Evolutionary conservation across 768 basidiomycete species (phyloP).

Genomic region (Auriscalpium vulgare): DNA sequence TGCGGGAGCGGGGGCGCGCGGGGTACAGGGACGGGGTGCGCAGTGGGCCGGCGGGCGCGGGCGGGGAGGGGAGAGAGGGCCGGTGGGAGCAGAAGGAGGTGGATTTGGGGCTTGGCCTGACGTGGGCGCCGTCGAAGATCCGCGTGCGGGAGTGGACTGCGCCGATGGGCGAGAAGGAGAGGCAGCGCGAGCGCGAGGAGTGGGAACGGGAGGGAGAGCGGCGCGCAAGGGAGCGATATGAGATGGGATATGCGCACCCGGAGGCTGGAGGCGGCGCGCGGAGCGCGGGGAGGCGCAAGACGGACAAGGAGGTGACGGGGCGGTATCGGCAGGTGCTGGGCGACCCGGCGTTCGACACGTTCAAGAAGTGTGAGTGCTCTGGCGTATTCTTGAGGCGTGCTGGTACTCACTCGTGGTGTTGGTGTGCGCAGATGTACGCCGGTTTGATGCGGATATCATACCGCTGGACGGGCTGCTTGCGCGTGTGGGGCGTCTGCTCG

Average conservation of each 20-base stretch:
- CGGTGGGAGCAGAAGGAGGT: slow-evolving; percentile 15
- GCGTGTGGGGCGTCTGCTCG: slow-evolving; percentile 54
- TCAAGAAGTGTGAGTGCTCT: slow-evolving; percentile 55
- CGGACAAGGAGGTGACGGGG: slow-evolving; percentile 12
- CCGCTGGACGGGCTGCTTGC: slow-evolving; percentile 70
- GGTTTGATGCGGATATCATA: slow-evolving; percentile 67
- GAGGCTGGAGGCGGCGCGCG: slow-evolving; percentile 18
- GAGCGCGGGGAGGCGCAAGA: slow-evolving; percentile 7
- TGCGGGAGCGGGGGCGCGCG: slow-evolving; percentile 7
- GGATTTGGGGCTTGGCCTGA: slow-evolving; percentile 13
- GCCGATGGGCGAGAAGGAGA: slow-evolving; percentile 10
- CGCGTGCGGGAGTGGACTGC: slow-evolving; percentile 15
- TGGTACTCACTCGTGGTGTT: neutral
- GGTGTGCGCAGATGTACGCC: slow-evolving; percentile 49
- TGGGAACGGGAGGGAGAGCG: slow-evolving; percentile 18
- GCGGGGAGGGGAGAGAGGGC: slow-evolving; percentile 3
- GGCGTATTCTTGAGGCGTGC: neutral
- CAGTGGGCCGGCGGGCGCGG: neutral
- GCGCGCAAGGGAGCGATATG: slow-evolving; percentile 8
- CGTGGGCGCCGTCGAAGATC: slow-evolving; percentile 16
- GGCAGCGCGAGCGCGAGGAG: slow-evolving; percentile 18
- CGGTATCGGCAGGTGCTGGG: slow-evolving; percentile 13
- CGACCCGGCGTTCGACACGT: slow-evolving; percentile 11
- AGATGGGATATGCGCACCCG: slow-evolving; percentile 19
- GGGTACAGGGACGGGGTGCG: neutral